These are phyloP conservation scores for Wickerhamiella sorbophila DNA, from an alignment of 805 yeast species.

Conservation along the genomic window DNA sequence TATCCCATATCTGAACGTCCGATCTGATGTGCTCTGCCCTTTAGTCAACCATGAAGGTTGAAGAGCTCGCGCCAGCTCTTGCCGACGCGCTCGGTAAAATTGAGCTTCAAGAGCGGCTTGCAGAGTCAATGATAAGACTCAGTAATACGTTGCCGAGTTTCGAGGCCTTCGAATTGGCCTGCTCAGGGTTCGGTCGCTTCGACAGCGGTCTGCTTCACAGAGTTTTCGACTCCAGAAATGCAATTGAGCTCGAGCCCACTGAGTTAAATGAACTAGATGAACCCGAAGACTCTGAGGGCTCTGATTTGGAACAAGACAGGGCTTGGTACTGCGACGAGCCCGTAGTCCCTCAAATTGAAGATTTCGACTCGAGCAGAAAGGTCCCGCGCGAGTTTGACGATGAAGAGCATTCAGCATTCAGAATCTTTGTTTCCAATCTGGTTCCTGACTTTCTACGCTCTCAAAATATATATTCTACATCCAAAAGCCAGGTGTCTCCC, in stretches of 20 bases:
- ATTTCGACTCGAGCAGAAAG: background rate
- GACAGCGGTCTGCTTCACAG: background rate
- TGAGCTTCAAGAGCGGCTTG: background rate
- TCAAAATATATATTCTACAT: background rate
- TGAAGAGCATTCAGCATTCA: background rate
- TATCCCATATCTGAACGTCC: too few relatives aligned
- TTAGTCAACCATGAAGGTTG: background rate
- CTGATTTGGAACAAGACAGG: conserved; percentile 1
- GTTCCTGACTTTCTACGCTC: conserved; percentile 1
- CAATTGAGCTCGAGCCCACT: background rate
- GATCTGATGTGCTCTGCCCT: too few relatives aligned
- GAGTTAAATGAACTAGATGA: background rate
- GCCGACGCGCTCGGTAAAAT: background rate
- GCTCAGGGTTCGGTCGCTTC: background rate
- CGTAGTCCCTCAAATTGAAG: background rate
- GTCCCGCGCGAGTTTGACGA: background rate
- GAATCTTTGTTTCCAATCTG: background rate
- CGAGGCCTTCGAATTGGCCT: background rate
- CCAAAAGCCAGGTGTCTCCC: background rate
- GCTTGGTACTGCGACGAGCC: conserved; percentile 2
- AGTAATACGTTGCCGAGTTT: background rate
- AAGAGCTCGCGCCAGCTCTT: background rate
- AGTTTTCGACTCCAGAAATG: background rate
- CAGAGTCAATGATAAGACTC: background rate
- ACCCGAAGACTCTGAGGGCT: background rate